Base-by-base conservation (phyloP, 176 grass and related monocot species). In the Stipa capillata region DNA sequence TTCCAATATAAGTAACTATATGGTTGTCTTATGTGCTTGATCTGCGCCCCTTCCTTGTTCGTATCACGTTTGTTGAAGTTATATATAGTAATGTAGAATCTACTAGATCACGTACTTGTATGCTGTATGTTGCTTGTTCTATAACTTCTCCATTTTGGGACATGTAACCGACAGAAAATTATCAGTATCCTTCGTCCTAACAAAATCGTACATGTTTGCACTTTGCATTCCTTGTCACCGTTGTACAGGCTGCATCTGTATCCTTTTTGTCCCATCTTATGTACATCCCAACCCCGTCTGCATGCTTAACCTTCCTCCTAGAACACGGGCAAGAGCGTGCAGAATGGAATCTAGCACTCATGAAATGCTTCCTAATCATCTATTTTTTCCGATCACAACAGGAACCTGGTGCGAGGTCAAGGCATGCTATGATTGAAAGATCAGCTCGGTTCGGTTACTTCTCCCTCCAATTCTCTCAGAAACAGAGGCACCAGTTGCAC, bases 401-500 rank as follows among this genome's bases (percentile, higher is more conserved):
- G 9, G n/a, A n/a, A n/a, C n/a, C n/a, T n/a, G n/a, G n/a, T n/a
- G n/a, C n/a, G n/a, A n/a, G n/a, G n/a, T n/a, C n/a, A n/a, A n/a
- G n/a, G n/a, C n/a, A n/a, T n/a, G n/a, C 75, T 64, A 64, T 36
- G 15, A 7, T 54, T 48, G 9, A 40, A 65, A 29, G 15, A 16
- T 15, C 2, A 69, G 49, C 11, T 14, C 49, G 25, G 25, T 16
- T 67, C 15, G 25, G 17, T 21, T 44, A 28, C 62, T 8, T 39
- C 59, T 77, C 53, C 69, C 59, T 37, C 84, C 69, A 67, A 13
- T 36, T 47, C 2, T 44, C 8, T 87, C 80, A 84, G 9, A 29
- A 41, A 76, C 76, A 88, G 35, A 27, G 28, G 85, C 85, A 87
- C 72, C 79, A 87, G 34, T 43, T 59, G 70, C 85, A 60, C 11